Evolutionary conservation across 169 alveolate genomes (phyloP), one percentile per base, ranked within the genome.

Genomic region (Eimeria necatrix): DNA sequence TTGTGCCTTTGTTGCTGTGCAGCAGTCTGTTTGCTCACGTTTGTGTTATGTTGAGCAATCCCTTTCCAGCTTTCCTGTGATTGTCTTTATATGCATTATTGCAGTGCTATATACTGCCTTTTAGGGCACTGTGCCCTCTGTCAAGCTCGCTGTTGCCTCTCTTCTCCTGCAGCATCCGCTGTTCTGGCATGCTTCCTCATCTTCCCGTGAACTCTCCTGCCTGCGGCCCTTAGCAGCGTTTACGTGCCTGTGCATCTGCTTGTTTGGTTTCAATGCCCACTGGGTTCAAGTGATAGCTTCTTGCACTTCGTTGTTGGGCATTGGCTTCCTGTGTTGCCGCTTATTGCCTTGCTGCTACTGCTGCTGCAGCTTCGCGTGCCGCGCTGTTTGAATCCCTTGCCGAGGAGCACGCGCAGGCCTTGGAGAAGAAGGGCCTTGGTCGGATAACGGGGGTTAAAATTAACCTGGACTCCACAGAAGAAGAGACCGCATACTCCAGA

Each of bases 401-500:
- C 20, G 93, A 81, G 52, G 89, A 76, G 51, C 89, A 85, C 3
- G 95, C 92, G 6, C 89, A 51, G 73, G 80, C 85, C 18, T 12
- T 86, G 10, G 93, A 81, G 78, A 76, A 71, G 73, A 60, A 52
- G 56, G 95, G 95, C 20, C 14, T 93, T 3, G 95, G 95, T 12
- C 71, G 92, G 9, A 48, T 93, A 9, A 93, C 95, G 12, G 95
- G 95, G n/a, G 68, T 93, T 16, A 59, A 59, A 18, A 76, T 93
- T 14, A 87, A 93, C 52, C n/a, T 78, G 8, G 60, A 74, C 6
- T 26, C 24, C 60, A 26, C 51, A 26, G 61, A 71, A 18, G 93
- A 49, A 7, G 92, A 91, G 53, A 51, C 87, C 3, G 91, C 83
- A 4, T 70, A 93, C 56, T 64, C 80, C 10, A 32, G 95, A 16